Evolutionary conservation across 495 filamentous ascomycete genomes (phyloP), one percentile per base, ranked within the genome.

Genomic region (Trichoderma virens): DNA sequence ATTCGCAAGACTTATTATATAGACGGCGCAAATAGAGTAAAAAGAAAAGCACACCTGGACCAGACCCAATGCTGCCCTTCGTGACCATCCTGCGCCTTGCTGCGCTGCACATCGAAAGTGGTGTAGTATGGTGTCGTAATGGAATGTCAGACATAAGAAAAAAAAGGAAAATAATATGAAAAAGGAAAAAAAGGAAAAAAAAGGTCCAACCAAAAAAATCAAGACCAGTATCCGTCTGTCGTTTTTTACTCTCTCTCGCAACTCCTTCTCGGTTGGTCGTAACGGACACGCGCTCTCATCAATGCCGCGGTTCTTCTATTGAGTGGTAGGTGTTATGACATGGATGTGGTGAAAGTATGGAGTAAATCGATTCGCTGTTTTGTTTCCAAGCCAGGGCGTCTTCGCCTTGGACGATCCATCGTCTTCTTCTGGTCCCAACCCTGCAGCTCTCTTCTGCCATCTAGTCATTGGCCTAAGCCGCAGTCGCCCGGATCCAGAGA

Each of bases 1-100:
- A 56, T 56, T 56, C 51, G 51, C 51, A 56, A 56, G 27, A 47
- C 61, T 62, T 62, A 62, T 62, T 62, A 62, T 62, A 62, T 30
- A 62, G 61, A 62, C 61, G 27, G 61, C 16, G 34, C 27, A 62
- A 45, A 62, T 30, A 56, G 27, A 56, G 51, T 41, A 62, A 45
- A 62, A 62, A 62, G 61, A 27, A 62, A 41, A 62, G 39, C 38
- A 62, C 35, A 38, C 35, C 61, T 27, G 38, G 61, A 62, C 34
- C 61, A 41, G 61, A 62, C 61, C 61, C 61, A 62, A 62, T 62
- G 61, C 38, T 62, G 61, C 61, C 38, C 39, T 30, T 45, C 34
- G 35, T 41, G 39, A 62, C 61, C 61, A 27, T 61, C 35, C 61
- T 62, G 61, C 61, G 39, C 61, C 61, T 30, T 62, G 61, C 61